phyloP scores from a whole-genome alignment of 2,329 filamentous ascomycete genomes.

The Penicillium palitans region DNA sequence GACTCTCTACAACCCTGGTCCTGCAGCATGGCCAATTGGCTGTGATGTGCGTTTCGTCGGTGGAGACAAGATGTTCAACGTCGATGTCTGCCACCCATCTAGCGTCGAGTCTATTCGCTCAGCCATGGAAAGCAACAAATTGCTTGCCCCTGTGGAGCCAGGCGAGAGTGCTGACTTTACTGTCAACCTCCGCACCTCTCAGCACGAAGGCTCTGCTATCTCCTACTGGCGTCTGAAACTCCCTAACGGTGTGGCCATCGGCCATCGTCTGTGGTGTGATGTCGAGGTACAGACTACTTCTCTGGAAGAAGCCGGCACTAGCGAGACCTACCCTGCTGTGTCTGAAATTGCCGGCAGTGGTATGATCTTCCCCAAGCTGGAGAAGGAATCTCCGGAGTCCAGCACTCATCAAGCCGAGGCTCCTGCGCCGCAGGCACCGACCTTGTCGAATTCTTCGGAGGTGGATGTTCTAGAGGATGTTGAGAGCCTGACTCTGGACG shows the following conservation, averaged over 20 bases:
- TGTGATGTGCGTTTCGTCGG: slow-evolving; percentile 90
- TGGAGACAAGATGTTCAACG: slow-evolving; percentile 93
- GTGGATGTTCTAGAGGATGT: slow-evolving; percentile 54
- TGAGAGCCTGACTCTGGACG: slow-evolving; percentile 57
- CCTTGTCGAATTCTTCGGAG: slow-evolving; percentile 51
- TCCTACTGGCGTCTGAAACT: slow-evolving; percentile 96
- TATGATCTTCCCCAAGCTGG: slow-evolving; percentile 96
- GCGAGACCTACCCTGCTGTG: slow-evolving; percentile 29
- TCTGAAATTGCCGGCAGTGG: slow-evolving; percentile 54
- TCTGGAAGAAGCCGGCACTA: slow-evolving; percentile 17
- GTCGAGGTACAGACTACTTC: slow-evolving; percentile 61
- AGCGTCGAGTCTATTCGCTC: slow-evolving; percentile 73
- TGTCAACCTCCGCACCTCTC: slow-evolving; percentile 78
- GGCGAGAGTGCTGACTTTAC: slow-evolving; percentile 79
- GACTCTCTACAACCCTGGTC: slow-evolving; percentile 84
- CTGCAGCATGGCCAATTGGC: slow-evolving; percentile 77
- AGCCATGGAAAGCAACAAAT: slow-evolving; percentile 79
- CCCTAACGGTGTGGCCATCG: slow-evolving; percentile 76
- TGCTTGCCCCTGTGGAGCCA: slow-evolving; percentile 66
- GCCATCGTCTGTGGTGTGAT: slow-evolving; percentile 94
- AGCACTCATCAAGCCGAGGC: slow-evolving; percentile 66
- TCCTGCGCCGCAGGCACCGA: slow-evolving; percentile 34
- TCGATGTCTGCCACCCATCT: slow-evolving; percentile 77
- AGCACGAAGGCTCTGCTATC: slow-evolving; percentile 73
- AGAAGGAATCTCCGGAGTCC: slow-evolving; percentile 83